A percentile compares a stretch with the other conserved stretches of the same genome.
Conservation (phyloP, 805 yeast genomes). For the Yarrowia porcina region DNA sequence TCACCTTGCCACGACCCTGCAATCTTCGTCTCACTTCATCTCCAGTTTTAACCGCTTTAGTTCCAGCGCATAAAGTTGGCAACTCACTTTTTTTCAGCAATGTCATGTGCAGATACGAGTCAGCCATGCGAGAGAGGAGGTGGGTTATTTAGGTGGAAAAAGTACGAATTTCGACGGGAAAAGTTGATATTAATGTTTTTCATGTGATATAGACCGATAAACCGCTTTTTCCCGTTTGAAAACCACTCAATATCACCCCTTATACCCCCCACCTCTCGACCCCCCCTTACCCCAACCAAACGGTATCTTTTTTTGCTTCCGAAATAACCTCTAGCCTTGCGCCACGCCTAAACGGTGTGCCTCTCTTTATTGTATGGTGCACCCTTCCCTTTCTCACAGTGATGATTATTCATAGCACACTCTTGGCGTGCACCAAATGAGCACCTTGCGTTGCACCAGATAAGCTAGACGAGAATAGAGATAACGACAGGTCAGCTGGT, state of each 20-base stretch:
- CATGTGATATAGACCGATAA: no score
- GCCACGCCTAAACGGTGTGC: neutral
- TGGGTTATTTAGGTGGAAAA: no score
- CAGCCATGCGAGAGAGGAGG: neutral
- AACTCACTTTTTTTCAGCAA: neutral
- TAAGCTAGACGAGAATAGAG: neutral
- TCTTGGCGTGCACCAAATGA: conserved; percentile 24
- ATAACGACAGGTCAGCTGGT: neutral
- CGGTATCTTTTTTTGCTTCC: conserved; percentile 1
- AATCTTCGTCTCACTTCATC: neutral
- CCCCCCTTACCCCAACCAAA: neutral
- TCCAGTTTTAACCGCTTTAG: neutral
- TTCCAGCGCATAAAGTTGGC: neutral
- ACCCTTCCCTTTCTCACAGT: no score
- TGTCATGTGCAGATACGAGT: conserved; percentile 6
- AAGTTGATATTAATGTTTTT: no score
- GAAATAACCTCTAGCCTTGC: neutral
- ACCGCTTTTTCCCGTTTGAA: neutral
- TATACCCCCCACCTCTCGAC: neutral
- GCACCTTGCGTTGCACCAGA: neutral
- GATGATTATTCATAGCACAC: neutral
- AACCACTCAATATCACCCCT: neutral
- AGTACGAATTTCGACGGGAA: no score
- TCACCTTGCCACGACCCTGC: no score
- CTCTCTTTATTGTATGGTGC: neutral